phyloP scores from a whole-genome alignment of 257 asterid species.

The Ballota nigra region DNA sequence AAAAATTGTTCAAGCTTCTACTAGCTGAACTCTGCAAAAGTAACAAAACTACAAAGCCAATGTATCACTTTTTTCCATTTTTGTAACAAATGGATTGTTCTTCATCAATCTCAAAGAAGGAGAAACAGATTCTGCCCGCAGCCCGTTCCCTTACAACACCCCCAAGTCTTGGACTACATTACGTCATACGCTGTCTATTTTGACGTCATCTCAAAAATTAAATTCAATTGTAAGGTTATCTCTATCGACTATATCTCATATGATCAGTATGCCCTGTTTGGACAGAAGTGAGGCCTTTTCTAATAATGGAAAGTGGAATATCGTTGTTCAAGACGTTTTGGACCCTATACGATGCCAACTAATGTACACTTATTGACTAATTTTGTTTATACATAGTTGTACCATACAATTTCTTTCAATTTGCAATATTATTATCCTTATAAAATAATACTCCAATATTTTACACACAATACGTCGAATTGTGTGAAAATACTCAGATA shows the following conservation, averaged over 20 bases:
- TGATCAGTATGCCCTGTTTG: conserved; percentile 1
- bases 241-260: conserved; percentile 27
- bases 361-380: conserved; percentile 18
- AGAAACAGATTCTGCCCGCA: conserved; percentile 45
- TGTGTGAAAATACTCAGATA: too few species aligned
- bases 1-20: too few species aligned
- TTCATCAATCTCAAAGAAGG: too few species aligned
- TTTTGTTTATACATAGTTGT: too few species aligned
- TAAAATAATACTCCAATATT: too few species aligned
- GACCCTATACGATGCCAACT: conserved; percentile 25
- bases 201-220: conserved; percentile 28
- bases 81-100: too few species aligned
- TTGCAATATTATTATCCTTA: too few species aligned
- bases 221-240: conserved; percentile 36
- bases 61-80: conserved; percentile 47
- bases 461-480: too few species aligned
- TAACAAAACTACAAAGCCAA: too few species aligned
- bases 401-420: too few species aligned
- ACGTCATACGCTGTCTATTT: conserved; percentile 48
- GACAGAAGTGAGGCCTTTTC: conserved; percentile 49
- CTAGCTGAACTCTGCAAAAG: too few species aligned
- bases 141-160: conserved; percentile 44
- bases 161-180: conserved; percentile 50
- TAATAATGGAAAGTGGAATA: conserved; percentile 42
- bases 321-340: conserved; percentile 36